Evolutionary conservation across 257 asterid genomes (phyloP), one percentile per base, ranked within the genome.

Genomic region (Coffea canephora): DNA sequence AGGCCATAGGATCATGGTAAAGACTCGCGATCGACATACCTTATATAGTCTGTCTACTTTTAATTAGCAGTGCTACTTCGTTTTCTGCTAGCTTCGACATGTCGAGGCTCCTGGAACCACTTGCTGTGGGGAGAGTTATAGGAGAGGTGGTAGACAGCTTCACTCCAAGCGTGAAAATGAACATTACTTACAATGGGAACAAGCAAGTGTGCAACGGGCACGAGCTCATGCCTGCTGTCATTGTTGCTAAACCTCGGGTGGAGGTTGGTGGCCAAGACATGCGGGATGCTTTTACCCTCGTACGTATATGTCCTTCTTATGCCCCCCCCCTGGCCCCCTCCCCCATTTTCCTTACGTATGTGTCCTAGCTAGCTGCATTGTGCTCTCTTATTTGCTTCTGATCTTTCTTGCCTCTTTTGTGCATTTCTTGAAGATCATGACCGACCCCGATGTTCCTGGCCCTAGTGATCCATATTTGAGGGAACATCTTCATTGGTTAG

Each of bases 401-500:
- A 34, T 25, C 9, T 8, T 0, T 61, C 67, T 23, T n/a, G 67
- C 10, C 73, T 72, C 81, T 39, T 36, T 7, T 62, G 55, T 61
- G 71, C 69, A 68, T 90, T 39, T 80, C 81, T 50, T 87, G 82
- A 71, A 94, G 98, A 92, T 94, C 68, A 89, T 94, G 97, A 91
- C 94, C 8, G 98, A 94, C 88, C 98, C 98, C 3, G 97, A 94
- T 89, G 96, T 87, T 80, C 98, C 97, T 16, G 88, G 97, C 78
- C 97, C 98, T 8, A 92, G 97, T 81, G 98, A 94, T 89, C 97
- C 98, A 19, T 86, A 90, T 85, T 68, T 94, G 80, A 92, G 97
- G 86, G 98, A 94, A 83, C 96, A 94, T 83, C 92, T 94, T 65
- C 98, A 94, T 84, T 94, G 98, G 98, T 94, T 86, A 25, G 90